phyloP scores from a whole-genome alignment of 2,329 filamentous ascomycete genomes.

The Phoma sp. region DNA sequence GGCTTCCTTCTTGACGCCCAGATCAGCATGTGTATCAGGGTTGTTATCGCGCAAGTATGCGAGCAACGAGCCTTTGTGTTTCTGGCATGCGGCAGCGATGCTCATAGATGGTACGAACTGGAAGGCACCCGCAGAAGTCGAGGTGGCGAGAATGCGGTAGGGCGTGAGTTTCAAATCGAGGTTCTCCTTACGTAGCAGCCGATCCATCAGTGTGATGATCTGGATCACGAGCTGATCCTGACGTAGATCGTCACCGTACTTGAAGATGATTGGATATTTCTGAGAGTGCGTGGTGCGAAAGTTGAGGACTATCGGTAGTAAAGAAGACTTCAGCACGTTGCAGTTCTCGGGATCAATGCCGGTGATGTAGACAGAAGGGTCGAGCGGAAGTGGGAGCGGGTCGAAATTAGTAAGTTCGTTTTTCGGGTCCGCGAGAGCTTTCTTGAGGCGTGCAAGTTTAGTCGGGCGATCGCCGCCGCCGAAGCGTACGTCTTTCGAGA shows the following conservation, averaged over 20 bases:
- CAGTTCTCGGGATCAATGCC: slow-evolving; percentile 85
- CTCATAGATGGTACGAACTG: slow-evolving; percentile 91
- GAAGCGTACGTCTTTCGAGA: slow-evolving; percentile 86
- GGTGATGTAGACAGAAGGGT: slow-evolving; percentile 79
- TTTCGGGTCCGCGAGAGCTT: slow-evolving; percentile 83
- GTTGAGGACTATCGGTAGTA: slow-evolving; percentile 88
- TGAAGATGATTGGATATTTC: slow-evolving; percentile 94
- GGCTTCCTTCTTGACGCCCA: slow-evolving; percentile 88
- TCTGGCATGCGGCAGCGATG: slow-evolving; percentile 81
- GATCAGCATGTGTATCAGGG: slow-evolving; percentile 78
- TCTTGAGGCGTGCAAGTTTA: slow-evolving; percentile 85
- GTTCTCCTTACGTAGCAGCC: slow-evolving; percentile 92
- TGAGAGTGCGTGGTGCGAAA: slow-evolving; percentile 81
- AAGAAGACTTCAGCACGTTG: slow-evolving; percentile 92
- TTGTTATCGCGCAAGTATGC: slow-evolving; percentile 89
- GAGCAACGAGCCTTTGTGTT: slow-evolving; percentile 79
- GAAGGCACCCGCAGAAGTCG: slow-evolving; percentile 84
- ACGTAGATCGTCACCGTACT: slow-evolving; percentile 92
- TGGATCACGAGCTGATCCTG: slow-evolving; percentile 97
- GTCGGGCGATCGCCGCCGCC: slow-evolving; percentile 77
- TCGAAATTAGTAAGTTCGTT: slow-evolving; percentile 87
- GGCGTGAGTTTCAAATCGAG: slow-evolving; percentile 93
- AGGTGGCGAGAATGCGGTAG: slow-evolving; percentile 95
- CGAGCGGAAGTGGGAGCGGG: slow-evolving; percentile 84
- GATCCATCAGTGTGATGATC: slow-evolving; percentile 98